Evolutionary conservation across 768 basidiomycete genomes (phyloP).

Genomic region (Russula sp.): DNA sequence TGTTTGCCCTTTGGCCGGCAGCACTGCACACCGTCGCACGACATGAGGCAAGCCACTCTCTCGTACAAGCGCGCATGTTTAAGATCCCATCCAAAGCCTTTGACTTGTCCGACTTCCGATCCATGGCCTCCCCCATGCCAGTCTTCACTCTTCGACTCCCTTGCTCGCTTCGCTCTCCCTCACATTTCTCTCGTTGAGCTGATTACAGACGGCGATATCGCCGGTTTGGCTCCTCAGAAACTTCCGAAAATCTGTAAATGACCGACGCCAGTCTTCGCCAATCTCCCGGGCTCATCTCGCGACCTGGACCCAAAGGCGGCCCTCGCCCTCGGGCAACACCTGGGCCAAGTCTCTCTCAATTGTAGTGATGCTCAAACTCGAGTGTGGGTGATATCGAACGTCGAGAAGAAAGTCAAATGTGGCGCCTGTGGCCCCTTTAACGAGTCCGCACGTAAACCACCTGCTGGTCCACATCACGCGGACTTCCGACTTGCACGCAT

Average conservation of each 20-base stretch:
- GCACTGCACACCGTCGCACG: constrained; percentile 18
- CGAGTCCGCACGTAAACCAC: constrained; percentile 19
- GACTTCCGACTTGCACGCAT: constrained; percentile 13
- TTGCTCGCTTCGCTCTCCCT: neutral
- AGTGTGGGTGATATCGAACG: neutral
- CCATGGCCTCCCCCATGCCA: neutral
- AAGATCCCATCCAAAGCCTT: neutral
- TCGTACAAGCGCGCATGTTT: constrained; percentile 14
- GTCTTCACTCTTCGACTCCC: neutral
- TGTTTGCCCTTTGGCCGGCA: constrained; percentile 23
- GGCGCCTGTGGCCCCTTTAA: constrained; percentile 12
- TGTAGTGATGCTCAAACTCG: no score
- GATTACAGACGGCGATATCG: neutral
- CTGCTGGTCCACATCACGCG: constrained; percentile 17
- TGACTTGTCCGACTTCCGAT: neutral
- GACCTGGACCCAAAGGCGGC: neutral
- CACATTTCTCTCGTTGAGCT: neutral
- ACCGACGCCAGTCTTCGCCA: constrained; percentile 5
- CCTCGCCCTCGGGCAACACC: neutral
- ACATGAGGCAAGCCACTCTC: constrained; percentile 19
- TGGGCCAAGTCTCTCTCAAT: neutral
- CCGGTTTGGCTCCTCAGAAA: constrained; percentile 2
- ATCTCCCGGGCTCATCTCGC: constrained; percentile 16
- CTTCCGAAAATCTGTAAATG: constrained; percentile 3
- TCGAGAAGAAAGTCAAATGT: neutral